These are phyloP conservation scores for Epichloe sibirici DNA, from an alignment of 2,329 filamentous ascomycete genomes.

Conservation along the genomic window DNA sequence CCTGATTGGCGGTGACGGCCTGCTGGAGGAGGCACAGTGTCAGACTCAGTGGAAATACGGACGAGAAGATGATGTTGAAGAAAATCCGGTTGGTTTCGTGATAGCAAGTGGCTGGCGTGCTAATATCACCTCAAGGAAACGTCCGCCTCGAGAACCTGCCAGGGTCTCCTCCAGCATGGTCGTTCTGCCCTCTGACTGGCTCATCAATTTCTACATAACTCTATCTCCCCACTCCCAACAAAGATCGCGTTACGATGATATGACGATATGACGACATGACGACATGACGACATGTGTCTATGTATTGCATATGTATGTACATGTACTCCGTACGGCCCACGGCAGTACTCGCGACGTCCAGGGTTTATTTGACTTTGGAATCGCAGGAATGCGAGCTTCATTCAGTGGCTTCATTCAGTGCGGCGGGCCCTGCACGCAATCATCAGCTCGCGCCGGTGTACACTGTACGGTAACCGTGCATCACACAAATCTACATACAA, in stretches of 20 bases:
- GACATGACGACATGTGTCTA: too few relatives aligned
- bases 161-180: constrained; percentile 1
- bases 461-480: too few relatives aligned
- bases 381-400: too few relatives aligned
- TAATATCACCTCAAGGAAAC: background rate
- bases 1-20: background rate
- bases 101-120: background rate
- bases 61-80: background rate
- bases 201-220: background rate
- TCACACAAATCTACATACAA: too few relatives aligned
- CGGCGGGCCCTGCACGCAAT: too few relatives aligned
- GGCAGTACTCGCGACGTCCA: too few relatives aligned
- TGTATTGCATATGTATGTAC: too few relatives aligned
- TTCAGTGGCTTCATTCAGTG: too few relatives aligned
- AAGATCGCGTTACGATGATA: background rate
- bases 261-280: background rate
- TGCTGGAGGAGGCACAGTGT: background rate
- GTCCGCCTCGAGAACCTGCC: background rate
- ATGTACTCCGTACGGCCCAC: too few relatives aligned
- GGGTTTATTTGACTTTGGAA: too few relatives aligned
- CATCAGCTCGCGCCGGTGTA: too few relatives aligned
- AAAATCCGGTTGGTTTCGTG: background rate
- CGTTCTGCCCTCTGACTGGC: constrained; percentile 6
- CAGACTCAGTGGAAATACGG: background rate
- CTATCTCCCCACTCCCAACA: background rate